These are phyloP conservation scores for Phialophora chinensis DNA, from an alignment of 2,329 filamentous ascomycete genomes.

Conservation along the genomic window DNA sequence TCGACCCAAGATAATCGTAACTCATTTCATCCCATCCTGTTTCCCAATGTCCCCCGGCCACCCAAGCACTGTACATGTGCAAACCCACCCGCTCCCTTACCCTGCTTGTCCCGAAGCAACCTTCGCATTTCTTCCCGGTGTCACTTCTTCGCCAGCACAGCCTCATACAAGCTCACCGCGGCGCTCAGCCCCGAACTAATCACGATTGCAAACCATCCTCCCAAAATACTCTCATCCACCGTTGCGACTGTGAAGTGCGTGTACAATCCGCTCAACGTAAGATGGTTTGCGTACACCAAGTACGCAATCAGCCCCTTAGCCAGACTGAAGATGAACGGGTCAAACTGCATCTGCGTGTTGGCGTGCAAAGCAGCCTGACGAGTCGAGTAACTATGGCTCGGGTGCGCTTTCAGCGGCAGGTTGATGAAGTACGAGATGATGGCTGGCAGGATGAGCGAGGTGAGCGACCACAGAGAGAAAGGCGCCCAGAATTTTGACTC, in stretches of 20 bases:
- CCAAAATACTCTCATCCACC: constrained; percentile 49
- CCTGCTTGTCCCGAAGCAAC: neutral
- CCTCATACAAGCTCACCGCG: constrained; percentile 54
- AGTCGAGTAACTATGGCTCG: constrained; percentile 45
- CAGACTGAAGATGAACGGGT: constrained; percentile 89
- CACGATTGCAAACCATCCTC: constrained; percentile 48
- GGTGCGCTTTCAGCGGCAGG: constrained; percentile 63
- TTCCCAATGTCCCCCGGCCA: constrained; percentile 20
- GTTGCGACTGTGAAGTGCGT: constrained; percentile 45
- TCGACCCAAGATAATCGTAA: constrained; percentile 28
- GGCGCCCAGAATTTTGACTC: constrained; percentile 84
- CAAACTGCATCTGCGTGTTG: constrained; percentile 56
- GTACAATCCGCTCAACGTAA: constrained; percentile 48
- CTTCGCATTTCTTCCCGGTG: neutral
- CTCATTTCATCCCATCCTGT: constrained; percentile 21
- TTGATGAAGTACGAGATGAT: constrained; percentile 89
- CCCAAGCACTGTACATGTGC: constrained; percentile 24
- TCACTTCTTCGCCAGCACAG: constrained; percentile 47
- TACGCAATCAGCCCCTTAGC: constrained; percentile 82
- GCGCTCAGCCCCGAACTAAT: constrained; percentile 50
- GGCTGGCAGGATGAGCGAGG: constrained; percentile 72
- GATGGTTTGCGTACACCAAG: constrained; percentile 71
- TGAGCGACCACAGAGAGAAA: constrained; percentile 75
- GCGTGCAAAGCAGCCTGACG: constrained; percentile 42
- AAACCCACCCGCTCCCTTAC: neutral